phyloP scores from a whole-genome alignment of 495 filamentous ascomycete genomes.

The Neurospora tetraspora region DNA sequence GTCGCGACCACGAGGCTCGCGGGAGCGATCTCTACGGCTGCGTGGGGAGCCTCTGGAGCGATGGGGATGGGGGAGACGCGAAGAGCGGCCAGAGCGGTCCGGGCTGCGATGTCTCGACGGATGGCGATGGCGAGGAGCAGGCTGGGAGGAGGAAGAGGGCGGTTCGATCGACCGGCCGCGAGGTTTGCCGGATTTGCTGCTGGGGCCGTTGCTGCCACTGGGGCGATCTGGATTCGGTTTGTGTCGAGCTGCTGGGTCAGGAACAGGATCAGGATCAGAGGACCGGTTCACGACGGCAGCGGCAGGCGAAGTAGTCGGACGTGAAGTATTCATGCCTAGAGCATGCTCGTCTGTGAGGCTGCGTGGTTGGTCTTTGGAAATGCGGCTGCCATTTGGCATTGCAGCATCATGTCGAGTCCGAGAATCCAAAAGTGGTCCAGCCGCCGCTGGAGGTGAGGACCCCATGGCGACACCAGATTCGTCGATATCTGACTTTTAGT shows the following conservation, averaged over 20 bases:
- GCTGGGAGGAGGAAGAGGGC: conserved; percentile 6
- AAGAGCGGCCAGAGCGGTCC: conserved; percentile 19
- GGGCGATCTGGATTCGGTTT: neutral
- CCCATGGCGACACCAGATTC: conserved; percentile 24
- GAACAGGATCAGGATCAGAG: conserved; percentile 5
- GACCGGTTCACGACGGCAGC: conserved; percentile 22
- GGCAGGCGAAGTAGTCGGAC: conserved; percentile 20
- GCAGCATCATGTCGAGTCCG: conserved; percentile 21
- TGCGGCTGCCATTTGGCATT: conserved; percentile 26
- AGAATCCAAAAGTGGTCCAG: conserved; percentile 3
- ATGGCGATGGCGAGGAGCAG: conserved; percentile 8
- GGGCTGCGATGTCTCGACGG: conserved; percentile 24
- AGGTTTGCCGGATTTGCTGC: conserved; percentile 10
- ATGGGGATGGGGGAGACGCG: conserved; percentile 19
- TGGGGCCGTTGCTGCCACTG: conserved; percentile 1
- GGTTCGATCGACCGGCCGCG: conserved; percentile 4
- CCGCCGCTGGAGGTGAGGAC: conserved; percentile 10
- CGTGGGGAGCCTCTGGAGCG: conserved; percentile 10
- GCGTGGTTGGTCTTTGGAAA: conserved; percentile 14
- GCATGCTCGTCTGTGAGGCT: conserved; percentile 20
- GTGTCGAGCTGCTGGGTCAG: neutral
- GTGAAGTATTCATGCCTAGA: conserved; percentile 31
- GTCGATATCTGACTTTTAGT: conserved; percentile 27
- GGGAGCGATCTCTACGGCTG: conserved; percentile 20
- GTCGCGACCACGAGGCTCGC: conserved; percentile 25